Evolutionary conservation across 176 grass and related monocot species (phyloP).

Genomic region (Musa troglodytarum): DNA sequence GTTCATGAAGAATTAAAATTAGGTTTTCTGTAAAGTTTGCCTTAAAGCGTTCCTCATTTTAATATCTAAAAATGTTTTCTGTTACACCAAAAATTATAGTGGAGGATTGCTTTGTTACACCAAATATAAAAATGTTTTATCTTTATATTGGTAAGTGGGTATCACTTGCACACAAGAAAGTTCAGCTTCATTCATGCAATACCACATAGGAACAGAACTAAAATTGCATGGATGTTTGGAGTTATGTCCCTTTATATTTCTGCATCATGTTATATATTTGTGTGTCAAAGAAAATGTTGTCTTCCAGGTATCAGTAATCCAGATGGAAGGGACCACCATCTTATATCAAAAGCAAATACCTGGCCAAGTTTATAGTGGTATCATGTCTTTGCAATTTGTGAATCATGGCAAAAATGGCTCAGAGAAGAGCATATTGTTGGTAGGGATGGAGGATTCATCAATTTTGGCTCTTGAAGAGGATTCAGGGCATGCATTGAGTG

Average conservation of each 20-base stretch:
- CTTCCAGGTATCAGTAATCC: slow-evolving; percentile 72
- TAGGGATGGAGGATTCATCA: slow-evolving; percentile 73
- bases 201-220: neutral
- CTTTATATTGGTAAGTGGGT: neutral
- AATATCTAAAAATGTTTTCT: too few relatives aligned
- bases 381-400: slow-evolving; percentile 79
- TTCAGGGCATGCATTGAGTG: slow-evolving; percentile 56
- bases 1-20: too few relatives aligned
- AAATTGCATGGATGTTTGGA: neutral
- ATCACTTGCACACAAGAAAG: neutral
- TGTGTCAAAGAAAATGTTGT: neutral
- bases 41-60: too few relatives aligned
- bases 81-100: too few relatives aligned
- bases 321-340: slow-evolving; percentile 52
- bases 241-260: neutral
- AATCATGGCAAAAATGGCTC: slow-evolving; percentile 52
- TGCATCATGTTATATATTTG: neutral
- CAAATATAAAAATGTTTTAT: too few relatives aligned
- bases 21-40: too few relatives aligned
- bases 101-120: too few relatives aligned
- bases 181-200: neutral
- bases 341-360: slow-evolving; percentile 91
- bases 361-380: slow-evolving; percentile 57
- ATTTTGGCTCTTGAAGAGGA: slow-evolving; percentile 67
- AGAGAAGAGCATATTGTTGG: slow-evolving; percentile 61